phyloP scores from a whole-genome alignment of 768 basidiomycete species.

The Psilocybe tampanensis region DNA sequence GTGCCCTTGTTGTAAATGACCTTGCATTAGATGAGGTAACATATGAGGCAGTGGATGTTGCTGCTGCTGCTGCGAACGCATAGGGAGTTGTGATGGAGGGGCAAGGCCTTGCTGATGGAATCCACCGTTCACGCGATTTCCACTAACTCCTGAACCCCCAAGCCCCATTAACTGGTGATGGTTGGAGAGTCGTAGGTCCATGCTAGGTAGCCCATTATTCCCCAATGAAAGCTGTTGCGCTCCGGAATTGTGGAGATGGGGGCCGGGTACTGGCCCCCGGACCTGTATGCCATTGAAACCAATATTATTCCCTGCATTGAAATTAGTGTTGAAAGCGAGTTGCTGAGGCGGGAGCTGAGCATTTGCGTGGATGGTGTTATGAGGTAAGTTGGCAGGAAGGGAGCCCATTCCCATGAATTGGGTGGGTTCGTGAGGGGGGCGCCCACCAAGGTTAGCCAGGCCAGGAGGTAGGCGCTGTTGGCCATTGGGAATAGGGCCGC shows the following conservation, averaged over 20 bases:
- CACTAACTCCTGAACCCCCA: constrained; percentile 44
- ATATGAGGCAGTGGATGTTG: constrained; percentile 62
- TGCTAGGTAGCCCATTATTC: constrained; percentile 54
- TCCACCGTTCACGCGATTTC: constrained; percentile 50
- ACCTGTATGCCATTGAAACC: constrained; percentile 51
- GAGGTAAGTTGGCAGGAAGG: constrained; percentile 45
- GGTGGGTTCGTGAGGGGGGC: constrained; percentile 77
- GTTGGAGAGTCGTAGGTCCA: constrained; percentile 56
- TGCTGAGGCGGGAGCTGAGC: constrained; percentile 38
- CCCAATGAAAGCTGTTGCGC: constrained; percentile 40
- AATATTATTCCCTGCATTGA: constrained; percentile 43
- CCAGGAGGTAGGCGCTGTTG: constrained; percentile 77
- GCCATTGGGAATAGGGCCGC: constrained; percentile 44
- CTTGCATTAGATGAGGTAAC: constrained; percentile 47
- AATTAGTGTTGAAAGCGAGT: constrained; percentile 51
- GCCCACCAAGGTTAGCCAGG: constrained; percentile 78
- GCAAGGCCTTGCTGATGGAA: constrained; percentile 49
- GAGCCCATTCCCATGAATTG: constrained; percentile 61
- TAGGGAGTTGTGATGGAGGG: constrained; percentile 46
- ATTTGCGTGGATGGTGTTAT: constrained; percentile 48
- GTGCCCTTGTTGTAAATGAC: constrained; percentile 63
- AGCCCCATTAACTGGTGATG: constrained; percentile 56
- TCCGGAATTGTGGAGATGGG: constrained; percentile 37
- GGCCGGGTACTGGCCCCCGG: constrained; percentile 54
- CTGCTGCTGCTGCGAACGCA: constrained; percentile 47